These are phyloP conservation scores for Mortierella polycephala DNA, from an alignment of 371 early-diverging fungal species.

Conservation along the genomic window DNA sequence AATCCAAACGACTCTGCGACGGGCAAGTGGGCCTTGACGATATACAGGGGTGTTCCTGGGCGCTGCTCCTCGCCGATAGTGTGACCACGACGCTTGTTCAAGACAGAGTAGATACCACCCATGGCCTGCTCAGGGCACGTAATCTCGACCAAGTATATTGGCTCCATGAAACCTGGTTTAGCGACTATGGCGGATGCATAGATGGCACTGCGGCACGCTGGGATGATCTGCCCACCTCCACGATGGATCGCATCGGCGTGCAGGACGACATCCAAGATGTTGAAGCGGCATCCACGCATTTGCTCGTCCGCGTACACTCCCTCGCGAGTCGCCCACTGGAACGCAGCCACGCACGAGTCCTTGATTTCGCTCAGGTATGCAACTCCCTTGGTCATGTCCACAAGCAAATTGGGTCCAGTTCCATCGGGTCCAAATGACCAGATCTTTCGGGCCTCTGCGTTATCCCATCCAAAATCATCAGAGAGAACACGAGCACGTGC, in stretches of 20 bases:
- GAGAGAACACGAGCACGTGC: slow-evolving; percentile 94
- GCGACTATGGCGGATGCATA: slow-evolving; percentile 95
- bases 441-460: slow-evolving; percentile 99
- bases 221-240: slow-evolving; percentile 99
- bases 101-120: slow-evolving; percentile 97
- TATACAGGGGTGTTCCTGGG: slow-evolving; percentile 93
- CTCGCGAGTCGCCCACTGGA: slow-evolving; percentile 96
- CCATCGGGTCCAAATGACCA: slow-evolving; percentile 99
- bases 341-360: slow-evolving; percentile 96
- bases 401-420: slow-evolving; percentile 94
- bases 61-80: slow-evolving; percentile 96
- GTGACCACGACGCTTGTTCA: slow-evolving; percentile 98
- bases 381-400: slow-evolving; percentile 98
- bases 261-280: slow-evolving; percentile 97
- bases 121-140: slow-evolving; percentile 95
- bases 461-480: slow-evolving; percentile 95
- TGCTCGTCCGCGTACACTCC: slow-evolving; percentile 96
- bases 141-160: slow-evolving; percentile 98
- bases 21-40: slow-evolving; percentile 98
- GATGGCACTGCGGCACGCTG: slow-evolving; percentile 96
- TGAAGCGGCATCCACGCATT: slow-evolving; percentile 98
- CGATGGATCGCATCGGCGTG: slow-evolving; percentile 99
- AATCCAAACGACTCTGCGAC: slow-evolving; percentile 99
- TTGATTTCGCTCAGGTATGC: slow-evolving; percentile 99
- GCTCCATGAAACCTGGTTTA: slow-evolving; percentile 97